phyloP scores from a whole-genome alignment of 495 filamentous ascomycete species.

The Neurospora sp. region DNA sequence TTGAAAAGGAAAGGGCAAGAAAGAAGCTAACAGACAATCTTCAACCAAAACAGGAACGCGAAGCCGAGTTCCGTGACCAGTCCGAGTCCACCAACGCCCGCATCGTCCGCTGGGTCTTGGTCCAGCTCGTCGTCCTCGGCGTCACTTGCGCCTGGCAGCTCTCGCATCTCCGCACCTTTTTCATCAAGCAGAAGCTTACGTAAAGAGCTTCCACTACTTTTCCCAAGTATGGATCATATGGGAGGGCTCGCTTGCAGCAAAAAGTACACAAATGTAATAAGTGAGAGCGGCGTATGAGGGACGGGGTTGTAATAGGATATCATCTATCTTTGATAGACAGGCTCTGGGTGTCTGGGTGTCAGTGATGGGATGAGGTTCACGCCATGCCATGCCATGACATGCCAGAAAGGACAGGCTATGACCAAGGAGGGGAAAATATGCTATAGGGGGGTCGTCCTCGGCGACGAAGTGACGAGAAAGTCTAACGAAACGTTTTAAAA shows the following conservation, averaged over 20 bases:
- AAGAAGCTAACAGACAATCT: slow-evolving; percentile 1
- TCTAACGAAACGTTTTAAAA: background rate
- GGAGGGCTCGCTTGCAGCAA: background rate
- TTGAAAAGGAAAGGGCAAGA: background rate
- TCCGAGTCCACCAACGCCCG: slow-evolving; percentile 87
- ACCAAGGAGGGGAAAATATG: background rate
- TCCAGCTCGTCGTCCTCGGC: slow-evolving; percentile 81
- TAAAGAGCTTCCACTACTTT: slow-evolving; percentile 19
- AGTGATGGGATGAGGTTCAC: background rate
- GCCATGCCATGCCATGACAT: background rate
- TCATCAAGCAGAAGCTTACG: slow-evolving; percentile 99
- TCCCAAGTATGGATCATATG: background rate
- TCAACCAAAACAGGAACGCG: slow-evolving; percentile 60
- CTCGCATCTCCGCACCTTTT: slow-evolving; percentile 88
- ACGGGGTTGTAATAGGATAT: background rate
- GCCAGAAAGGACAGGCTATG: background rate
- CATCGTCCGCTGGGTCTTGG: slow-evolving; percentile 86
- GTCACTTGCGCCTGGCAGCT: slow-evolving; percentile 95
- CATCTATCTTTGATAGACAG: background rate
- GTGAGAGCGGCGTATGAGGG: background rate
- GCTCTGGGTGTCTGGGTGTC: background rate
- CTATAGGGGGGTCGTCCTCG: background rate
- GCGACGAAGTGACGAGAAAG: background rate
- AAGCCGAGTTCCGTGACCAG: slow-evolving; percentile 96
- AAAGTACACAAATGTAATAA: background rate